phyloP scores from a whole-genome alignment of 805 yeast genomes.

The Cyberlindnera euphorbiae region DNA sequence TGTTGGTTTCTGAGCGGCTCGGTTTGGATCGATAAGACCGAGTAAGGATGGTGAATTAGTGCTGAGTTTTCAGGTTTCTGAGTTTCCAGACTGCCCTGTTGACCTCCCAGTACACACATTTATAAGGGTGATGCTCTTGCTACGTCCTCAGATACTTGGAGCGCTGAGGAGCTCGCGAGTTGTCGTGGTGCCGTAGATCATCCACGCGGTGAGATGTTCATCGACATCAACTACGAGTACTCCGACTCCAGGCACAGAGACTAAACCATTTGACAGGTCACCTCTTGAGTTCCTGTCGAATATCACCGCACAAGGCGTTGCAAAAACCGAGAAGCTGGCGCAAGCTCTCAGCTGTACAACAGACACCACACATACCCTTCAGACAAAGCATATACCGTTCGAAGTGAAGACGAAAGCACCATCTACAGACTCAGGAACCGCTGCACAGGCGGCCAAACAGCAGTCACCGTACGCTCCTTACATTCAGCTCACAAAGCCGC shows the following conservation, averaged over 20 bases:
- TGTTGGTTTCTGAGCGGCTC: not conserved
- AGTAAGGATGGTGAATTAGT: too few relatives aligned
- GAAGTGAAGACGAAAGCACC: conserved; percentile 42
- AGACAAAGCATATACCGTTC: conserved; percentile 45
- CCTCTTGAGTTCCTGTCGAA: conserved; percentile 37
- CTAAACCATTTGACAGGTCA: conserved; percentile 26
- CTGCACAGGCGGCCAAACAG: conserved; percentile 8
- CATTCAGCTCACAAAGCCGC: conserved; percentile 83
- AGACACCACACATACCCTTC: conserved; percentile 10
- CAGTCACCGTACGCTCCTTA: conserved; percentile 48
- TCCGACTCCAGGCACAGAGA: not conserved
- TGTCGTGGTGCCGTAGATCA: not conserved
- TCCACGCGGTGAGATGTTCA: conserved; percentile 2
- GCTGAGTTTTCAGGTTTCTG: too few relatives aligned
- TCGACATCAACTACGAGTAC: conserved; percentile 5
- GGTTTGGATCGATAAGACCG: conserved; percentile 6
- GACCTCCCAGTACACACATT: too few relatives aligned
- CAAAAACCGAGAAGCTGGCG: conserved; percentile 9
- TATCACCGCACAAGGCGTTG: conserved; percentile 14
- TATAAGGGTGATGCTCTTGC: conserved; percentile 13
- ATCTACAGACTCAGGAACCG: not conserved
- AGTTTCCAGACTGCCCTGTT: too few relatives aligned
- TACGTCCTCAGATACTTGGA: conserved; percentile 4
- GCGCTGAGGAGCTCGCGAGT: conserved; percentile 5
- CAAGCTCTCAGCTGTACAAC: conserved; percentile 24